Percentiles rank a stretch among this genome's conserved stretches.
Conservation (phyloP, 352 stramenopile species). For the Blastocystis sp. region DNA sequence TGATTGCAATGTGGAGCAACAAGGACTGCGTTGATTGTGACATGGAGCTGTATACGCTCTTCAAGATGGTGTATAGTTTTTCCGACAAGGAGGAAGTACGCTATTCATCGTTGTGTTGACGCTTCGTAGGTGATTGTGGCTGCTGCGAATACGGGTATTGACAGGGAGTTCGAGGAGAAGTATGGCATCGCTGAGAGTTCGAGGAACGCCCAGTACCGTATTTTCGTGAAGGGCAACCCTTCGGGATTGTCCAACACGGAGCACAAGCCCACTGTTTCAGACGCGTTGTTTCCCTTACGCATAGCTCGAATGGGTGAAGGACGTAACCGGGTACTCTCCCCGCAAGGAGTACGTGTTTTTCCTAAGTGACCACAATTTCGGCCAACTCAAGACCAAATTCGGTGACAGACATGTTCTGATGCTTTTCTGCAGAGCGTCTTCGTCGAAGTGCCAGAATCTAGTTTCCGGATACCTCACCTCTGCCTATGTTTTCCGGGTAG, state of each 20-base stretch:
- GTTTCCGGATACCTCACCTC: conserved; percentile 38
- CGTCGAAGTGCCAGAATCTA: conserved; percentile 28
- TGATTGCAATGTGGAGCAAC: conserved; percentile 62
- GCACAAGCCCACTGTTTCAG: conserved; percentile 1
- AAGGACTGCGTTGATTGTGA: conserved; percentile 31
- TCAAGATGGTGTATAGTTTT: conserved; percentile 44
- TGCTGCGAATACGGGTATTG: conserved; percentile 32
- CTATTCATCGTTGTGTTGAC: background rate
- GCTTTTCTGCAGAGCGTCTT: conserved; percentile 43
- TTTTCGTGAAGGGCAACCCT: conserved; percentile 10
- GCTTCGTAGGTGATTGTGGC: conserved; percentile 43
- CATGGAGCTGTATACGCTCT: conserved; percentile 58
- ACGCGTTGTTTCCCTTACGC: background rate
- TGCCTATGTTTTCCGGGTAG: conserved; percentile 31
- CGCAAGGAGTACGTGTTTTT: conserved; percentile 15
- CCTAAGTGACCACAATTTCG: conserved; percentile 27
- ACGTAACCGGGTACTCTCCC: conserved; percentile 28
- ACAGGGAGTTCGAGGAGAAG: conserved; percentile 16
- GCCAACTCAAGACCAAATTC: conserved; percentile 31
- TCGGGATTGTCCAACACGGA: background rate
- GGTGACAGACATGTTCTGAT: conserved; percentile 26
- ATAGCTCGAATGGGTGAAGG: conserved; percentile 53
- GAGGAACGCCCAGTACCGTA: conserved; percentile 20
- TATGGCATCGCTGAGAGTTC: background rate
- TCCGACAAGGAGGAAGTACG: conserved; percentile 12